Conservation (phyloP, 345 rosid genomes). For the Cardiospermum halicacabum region DNA sequence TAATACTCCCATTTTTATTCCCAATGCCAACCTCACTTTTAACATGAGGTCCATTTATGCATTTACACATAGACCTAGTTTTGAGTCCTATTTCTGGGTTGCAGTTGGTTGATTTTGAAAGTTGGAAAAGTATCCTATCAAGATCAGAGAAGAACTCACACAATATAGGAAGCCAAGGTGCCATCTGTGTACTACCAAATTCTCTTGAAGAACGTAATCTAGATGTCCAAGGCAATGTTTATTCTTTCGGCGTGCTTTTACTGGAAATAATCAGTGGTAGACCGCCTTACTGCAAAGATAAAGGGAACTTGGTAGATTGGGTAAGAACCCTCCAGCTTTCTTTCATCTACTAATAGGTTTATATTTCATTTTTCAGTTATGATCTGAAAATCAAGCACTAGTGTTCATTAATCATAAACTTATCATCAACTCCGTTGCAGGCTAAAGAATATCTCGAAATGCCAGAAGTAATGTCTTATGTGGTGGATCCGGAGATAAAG, state of each 20-base stretch:
- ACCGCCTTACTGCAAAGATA: conserved; percentile 82
- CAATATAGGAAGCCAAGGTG: conserved; percentile 67
- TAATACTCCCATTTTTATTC: conserved; percentile 16
- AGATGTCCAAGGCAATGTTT: conserved; percentile 77
- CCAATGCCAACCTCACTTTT: neutral
- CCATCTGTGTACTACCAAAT: conserved; percentile 69
- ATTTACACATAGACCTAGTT: neutral
- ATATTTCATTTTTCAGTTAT: neutral
- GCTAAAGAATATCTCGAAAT: conserved; percentile 80
- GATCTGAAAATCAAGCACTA: neutral
- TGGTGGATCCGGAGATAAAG: conserved; percentile 89
- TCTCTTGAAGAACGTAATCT: conserved; percentile 70
- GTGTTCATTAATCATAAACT: neutral
- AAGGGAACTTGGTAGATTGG: conserved; percentile 87
- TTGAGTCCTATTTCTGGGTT: conserved; percentile 9
- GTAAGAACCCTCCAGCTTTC: conserved; percentile 32
- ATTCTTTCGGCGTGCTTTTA: conserved; percentile 84
- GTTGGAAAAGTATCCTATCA: conserved; percentile 89
- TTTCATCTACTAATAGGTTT: neutral
- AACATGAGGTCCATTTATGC: neutral
- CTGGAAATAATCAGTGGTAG: conserved; percentile 90
- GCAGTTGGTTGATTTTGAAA: conserved; percentile 95
- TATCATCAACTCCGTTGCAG: conserved; percentile 39
- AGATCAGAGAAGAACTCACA: conserved; percentile 87
- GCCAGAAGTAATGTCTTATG: conserved; percentile 67